Base-by-base conservation (phyloP, 2,329 filamentous ascomycete species). In the Epichloe hybrida region DNA sequence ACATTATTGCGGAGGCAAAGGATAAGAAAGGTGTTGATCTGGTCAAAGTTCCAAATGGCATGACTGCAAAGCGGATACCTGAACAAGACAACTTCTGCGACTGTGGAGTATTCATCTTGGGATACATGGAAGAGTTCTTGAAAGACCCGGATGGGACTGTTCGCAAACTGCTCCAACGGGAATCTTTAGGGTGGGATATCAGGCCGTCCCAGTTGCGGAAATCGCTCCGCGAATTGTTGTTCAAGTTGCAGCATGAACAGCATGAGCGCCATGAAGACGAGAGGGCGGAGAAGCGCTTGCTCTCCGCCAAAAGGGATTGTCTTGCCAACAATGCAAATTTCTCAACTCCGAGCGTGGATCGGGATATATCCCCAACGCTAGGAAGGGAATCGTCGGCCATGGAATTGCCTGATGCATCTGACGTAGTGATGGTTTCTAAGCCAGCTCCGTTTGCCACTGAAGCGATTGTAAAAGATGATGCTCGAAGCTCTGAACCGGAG, bases 81-180 rank as follows among this genome's bases (percentile, higher is more conserved):
- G 69, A 77, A 54, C 93, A 98, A 64, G 69, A 79, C 46, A 97
- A 98, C 61, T 86, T 77, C 58, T 90, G 80, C 54, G 93, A 98
- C 63, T 98, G 93, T 60, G 93, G 93, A 8, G 71, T 96, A 0
- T 98, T 86, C 58, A 71, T 97, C 3, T 71, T 96, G 4, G 85
- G 83, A 2, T 98, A 97, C 60, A 74, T 95, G 49, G 79, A 88
- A 56, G 81, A 86, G 55, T 95, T 98, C 55, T 75, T 94, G 15
- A 74, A 80, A 49, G 70, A 88, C 53, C 91, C 91, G 0, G 80
- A 87, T 55, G 65, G 62, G 0, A 93, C 94, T 56, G 73, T 86
- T 15, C 69, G 69, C 20, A 82, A 78, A 53, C 69, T 95, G 17
- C 69, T 95, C 5, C 75, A 72, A 27, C 78, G 75, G 40, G 75